phyloP scores from a whole-genome alignment of 352 stramenopile genomes.

The Phytopythium helicoides region DNA sequence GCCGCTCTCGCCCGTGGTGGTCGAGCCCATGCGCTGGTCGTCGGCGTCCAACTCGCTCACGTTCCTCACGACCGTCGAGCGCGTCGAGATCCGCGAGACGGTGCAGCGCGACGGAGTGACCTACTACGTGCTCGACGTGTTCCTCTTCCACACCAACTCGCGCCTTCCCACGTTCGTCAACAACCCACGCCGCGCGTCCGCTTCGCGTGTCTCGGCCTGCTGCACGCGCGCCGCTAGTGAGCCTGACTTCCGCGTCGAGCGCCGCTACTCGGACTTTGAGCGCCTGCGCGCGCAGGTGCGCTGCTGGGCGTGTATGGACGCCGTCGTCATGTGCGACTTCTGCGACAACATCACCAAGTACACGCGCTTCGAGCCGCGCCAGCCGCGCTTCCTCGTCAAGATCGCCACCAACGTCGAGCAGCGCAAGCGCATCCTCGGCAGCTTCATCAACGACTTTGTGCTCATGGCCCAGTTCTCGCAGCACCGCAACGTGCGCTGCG shows the following conservation, averaged over 20 bases:
- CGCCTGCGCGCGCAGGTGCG: constrained; percentile 44
- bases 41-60: constrained; percentile 24
- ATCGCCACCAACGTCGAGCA: constrained; percentile 30
- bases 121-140: constrained; percentile 59
- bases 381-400: constrained; percentile 46
- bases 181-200: constrained; percentile 28
- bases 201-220: constrained; percentile 6
- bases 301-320: constrained; percentile 39
- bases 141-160: constrained; percentile 47
- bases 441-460: constrained; percentile 51
- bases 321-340: constrained; percentile 51
- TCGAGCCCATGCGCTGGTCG: constrained; percentile 41
- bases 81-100: constrained; percentile 46
- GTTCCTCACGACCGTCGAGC: constrained; percentile 56
- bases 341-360: constrained; percentile 58
- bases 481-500: constrained; percentile 32
- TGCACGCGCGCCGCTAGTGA: constrained; percentile 9
- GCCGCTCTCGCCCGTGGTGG: constrained; percentile 28
- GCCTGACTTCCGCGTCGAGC: constrained; percentile 53
- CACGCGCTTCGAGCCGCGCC: constrained; percentile 44
- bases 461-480: constrained; percentile 40
- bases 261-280: constrained; percentile 64
- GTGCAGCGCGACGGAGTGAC: constrained; percentile 35
- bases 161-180: constrained; percentile 43
- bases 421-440: constrained; percentile 47